phyloP scores from a whole-genome alignment of 2,329 filamentous ascomycete genomes.

The Neopestalotiopsis sp. region DNA sequence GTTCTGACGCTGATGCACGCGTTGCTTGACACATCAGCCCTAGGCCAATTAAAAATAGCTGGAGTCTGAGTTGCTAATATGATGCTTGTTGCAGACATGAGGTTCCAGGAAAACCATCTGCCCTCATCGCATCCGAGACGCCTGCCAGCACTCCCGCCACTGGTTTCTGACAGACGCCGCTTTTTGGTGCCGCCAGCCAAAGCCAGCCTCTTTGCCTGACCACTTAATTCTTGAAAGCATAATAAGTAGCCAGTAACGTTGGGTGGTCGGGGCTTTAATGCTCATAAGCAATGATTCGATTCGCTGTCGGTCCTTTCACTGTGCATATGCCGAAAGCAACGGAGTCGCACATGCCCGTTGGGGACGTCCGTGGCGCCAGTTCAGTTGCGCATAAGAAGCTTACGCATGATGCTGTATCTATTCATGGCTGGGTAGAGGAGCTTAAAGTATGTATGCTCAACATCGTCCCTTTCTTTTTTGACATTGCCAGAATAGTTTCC shows the following conservation, averaged over 20 bases:
- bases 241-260: neutral
- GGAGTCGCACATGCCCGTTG: conserved; percentile 9
- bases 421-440: neutral
- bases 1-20: no score
- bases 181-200: neutral
- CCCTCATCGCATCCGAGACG: no score
- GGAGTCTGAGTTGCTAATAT: no score
- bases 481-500: neutral
- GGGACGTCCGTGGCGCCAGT: conserved; percentile 10
- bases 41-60: no score
- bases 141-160: no score
- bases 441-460: neutral
- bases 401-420: neutral
- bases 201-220: neutral
- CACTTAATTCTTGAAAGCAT: neutral
- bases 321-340: neutral
- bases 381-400: neutral
- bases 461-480: neutral
- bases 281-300: neutral
- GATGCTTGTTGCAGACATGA: no score
- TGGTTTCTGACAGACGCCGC: no score
- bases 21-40: no score
- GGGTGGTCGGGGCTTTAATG: neutral
- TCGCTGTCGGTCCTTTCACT: neutral
- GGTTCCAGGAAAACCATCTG: no score